Evolutionary conservation across 257 asterid species (phyloP), one percentile per base, ranked within the genome.

Genomic region (Solanum appendiculatum): DNA sequence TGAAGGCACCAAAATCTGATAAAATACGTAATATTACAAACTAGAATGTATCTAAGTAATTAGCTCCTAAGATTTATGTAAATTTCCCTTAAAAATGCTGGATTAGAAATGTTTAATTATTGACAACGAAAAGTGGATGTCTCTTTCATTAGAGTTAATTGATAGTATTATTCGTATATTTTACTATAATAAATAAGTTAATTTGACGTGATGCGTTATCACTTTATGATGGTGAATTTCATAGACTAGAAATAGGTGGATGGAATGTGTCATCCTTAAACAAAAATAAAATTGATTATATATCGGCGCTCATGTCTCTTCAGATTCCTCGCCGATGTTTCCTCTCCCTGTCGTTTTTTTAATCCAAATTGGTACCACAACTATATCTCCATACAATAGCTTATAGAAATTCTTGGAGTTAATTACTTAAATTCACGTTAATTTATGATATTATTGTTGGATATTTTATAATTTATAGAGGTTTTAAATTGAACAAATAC

Each of bases 241-340:
- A 64, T 42, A 15, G 9, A 42, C 25, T 25, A 44, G 25, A 44
- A 78, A 78, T n/a, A 15, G 25, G n/a, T 78, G 36, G 58, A 40
- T 40, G 56, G 58, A 40, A 75, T 75, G 56, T 40, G 9, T 16
- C 82, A 6, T 6, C 11, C 5, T 39, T n/a, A 48, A 83, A 69
- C 58, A 31, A 58, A 81, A 33, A 63, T 9, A 7, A 54, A 36
- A 82, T 44, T 5, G 27, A 39, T 4, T 60, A 25, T 83, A 31
- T 51, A 51, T 87, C 87, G 69, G 88, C 83, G 25, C 48, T 88
- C 89, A 88, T 88, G 86, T 70, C 72, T 83, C 90, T 27, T 86
- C 86, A 87, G 91, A 90, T 90, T 88, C 92, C 89, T 86, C 89
- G 92, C 92, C 92, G 91, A 51, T 82, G 51, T 90, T 90, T 87